phyloP scores from a whole-genome alignment of 208 protist genomes.

The Trypanosoma theileri region DNA sequence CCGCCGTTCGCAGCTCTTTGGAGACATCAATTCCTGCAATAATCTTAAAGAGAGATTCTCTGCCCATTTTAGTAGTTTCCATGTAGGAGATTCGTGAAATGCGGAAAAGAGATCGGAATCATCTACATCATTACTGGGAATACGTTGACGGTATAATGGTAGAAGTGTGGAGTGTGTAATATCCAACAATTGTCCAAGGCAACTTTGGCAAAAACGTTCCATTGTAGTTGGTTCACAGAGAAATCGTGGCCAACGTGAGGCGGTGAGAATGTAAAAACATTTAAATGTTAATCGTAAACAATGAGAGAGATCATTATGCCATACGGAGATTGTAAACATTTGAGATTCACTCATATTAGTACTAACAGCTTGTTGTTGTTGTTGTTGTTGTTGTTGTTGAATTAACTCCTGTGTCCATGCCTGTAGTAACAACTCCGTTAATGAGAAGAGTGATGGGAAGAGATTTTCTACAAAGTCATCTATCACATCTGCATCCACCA shows the following conservation, averaged over 20 bases:
- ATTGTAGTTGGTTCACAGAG: slow-evolving; percentile 59
- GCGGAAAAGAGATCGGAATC: slow-evolving; percentile 55
- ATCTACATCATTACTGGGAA: slow-evolving; percentile 20
- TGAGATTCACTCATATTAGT: background rate
- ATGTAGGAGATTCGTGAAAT: slow-evolving; percentile 63
- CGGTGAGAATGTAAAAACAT: slow-evolving; percentile 58
- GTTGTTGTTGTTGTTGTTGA: slow-evolving; percentile 1
- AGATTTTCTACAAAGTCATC: slow-evolving; percentile 51
- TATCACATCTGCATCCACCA: slow-evolving; percentile 39
- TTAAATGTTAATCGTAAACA: slow-evolving; percentile 77
- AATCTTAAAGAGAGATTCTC: slow-evolving; percentile 50
- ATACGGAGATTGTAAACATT: slow-evolving; percentile 37
- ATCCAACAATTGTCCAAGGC: slow-evolving; percentile 39
- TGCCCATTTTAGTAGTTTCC: slow-evolving; percentile 67
- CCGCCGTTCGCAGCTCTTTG: slow-evolving; percentile 64
- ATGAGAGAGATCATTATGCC: slow-evolving; percentile 50
- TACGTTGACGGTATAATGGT: slow-evolving; percentile 41
- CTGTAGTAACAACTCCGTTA: slow-evolving; percentile 46
- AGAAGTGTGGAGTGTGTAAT: slow-evolving; percentile 40
- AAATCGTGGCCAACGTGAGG: slow-evolving; percentile 55
- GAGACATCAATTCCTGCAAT: slow-evolving; percentile 55
- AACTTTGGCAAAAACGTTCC: slow-evolving; percentile 48
- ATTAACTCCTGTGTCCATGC: slow-evolving; percentile 45
- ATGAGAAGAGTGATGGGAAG: slow-evolving; percentile 44
- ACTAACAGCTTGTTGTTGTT: background rate